A percentile compares a stretch with the other conserved stretches of the same genome.
Conservation (phyloP, 768 basidiomycete species). For the Serendipita sp. region DNA sequence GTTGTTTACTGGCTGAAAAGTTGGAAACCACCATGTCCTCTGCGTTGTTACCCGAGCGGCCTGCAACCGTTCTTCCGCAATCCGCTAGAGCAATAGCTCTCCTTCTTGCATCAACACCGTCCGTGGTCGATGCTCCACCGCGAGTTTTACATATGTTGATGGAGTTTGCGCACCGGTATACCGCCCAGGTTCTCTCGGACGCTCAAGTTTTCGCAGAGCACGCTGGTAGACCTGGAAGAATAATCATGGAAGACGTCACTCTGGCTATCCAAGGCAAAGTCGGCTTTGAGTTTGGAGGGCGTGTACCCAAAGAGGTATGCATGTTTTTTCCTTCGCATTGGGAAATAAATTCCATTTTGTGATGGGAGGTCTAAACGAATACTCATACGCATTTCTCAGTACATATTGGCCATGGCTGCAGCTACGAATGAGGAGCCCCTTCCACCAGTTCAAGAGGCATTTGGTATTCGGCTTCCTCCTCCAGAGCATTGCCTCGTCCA, state of each 20-base stretch:
- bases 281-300: conserved; percentile 83
- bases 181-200: conserved; percentile 67
- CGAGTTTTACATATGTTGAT: conserved; percentile 75
- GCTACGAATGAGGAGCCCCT: conserved; percentile 71
- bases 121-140: conserved; percentile 75
- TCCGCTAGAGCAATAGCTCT: conserved; percentile 74
- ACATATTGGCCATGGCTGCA: conserved; percentile 61
- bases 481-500: conserved; percentile 51
- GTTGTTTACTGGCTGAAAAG: neutral
- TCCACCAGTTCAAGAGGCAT: conserved; percentile 75
- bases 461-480: conserved; percentile 69
- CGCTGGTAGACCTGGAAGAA: conserved; percentile 58
- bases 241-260: conserved; percentile 70
- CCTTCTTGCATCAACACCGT: conserved; percentile 65
- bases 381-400: conserved; percentile 29
- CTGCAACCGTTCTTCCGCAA: conserved; percentile 59
- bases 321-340: too few relatives aligned
- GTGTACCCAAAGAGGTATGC: conserved; percentile 74
- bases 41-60: conserved; percentile 6
- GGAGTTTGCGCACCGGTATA: conserved; percentile 75
- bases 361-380: neutral
- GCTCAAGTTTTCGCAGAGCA: conserved; percentile 81
- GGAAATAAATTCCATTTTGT: conserved; percentile 9
- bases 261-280: conserved; percentile 78
- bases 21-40: neutral